Conservation (phyloP, 768 basidiomycete genomes). For the Serendipita sp. region DNA sequence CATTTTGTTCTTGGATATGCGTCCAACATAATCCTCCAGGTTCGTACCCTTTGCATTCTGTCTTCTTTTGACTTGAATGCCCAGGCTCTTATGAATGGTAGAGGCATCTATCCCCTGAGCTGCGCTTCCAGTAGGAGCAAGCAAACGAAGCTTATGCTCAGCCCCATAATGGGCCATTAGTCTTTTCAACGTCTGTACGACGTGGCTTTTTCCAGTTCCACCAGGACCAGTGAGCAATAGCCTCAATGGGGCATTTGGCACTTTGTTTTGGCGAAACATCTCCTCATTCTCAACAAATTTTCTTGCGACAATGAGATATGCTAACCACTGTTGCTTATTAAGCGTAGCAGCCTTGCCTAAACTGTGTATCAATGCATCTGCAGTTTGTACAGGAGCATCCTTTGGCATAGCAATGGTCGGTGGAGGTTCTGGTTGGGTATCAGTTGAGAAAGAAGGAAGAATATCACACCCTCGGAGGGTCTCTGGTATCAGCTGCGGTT, state of each 20-base stretch:
- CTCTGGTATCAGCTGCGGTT: background rate
- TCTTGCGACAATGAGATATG: constrained; percentile 10
- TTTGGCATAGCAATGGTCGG: background rate
- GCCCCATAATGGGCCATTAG: constrained; percentile 13
- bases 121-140: constrained; percentile 26
- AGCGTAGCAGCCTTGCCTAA: background rate
- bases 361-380: background rate
- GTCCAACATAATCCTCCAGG: background rate
- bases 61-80: constrained; percentile 14
- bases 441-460: background rate
- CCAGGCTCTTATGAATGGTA: constrained; percentile 24
- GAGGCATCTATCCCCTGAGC: constrained; percentile 25
- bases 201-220: too few relatives aligned
- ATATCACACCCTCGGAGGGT: background rate
- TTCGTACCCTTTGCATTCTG: constrained; percentile 11
- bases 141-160: constrained; percentile 16
- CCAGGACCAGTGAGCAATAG: constrained; percentile 19
- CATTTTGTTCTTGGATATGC: background rate
- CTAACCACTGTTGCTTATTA: constrained; percentile 11
- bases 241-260: constrained; percentile 11
- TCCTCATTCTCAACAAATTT: background rate
- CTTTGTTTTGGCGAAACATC: constrained; percentile 1
- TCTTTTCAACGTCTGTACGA: too few relatives aligned
- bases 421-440: background rate
- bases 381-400: background rate